Conservation (phyloP, 345 rosid genomes). For the Brassica incana region DNA sequence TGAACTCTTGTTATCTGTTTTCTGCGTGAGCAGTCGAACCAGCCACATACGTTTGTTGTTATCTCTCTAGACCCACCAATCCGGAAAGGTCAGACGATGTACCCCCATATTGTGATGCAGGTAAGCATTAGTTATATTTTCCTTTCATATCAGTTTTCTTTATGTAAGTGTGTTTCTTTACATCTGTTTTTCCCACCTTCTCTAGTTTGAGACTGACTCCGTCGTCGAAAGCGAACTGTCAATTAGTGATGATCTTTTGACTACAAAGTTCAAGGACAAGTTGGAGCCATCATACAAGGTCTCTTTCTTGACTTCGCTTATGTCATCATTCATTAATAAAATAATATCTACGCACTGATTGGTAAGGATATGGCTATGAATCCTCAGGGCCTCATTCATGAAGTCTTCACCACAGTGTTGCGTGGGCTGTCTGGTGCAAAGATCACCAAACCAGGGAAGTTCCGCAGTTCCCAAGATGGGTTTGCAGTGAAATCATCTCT, state of each 20-base stretch:
- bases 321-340: background rate
- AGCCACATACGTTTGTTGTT: constrained; percentile 92
- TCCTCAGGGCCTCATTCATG: constrained; percentile 88
- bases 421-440: constrained; percentile 94
- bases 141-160: background rate
- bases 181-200: constrained; percentile 7
- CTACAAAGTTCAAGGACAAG: constrained; percentile 86
- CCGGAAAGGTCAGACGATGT: constrained; percentile 94
- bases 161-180: background rate
- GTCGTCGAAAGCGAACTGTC: constrained; percentile 63
- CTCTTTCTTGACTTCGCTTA: constrained; percentile 1
- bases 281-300: constrained; percentile 85
- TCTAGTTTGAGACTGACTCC: constrained; percentile 80
- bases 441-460: constrained; percentile 95
- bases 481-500: constrained; percentile 97
- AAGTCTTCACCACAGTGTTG: constrained; percentile 83
- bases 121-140: constrained; percentile 40
- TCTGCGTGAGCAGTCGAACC: constrained; percentile 68
- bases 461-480: constrained; percentile 96
- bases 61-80: constrained; percentile 97
- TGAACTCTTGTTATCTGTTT: constrained; percentile 11
- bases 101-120: constrained; percentile 94
- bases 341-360: background rate
- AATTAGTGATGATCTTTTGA: constrained; percentile 73
- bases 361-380: background rate